Conservation (phyloP, 208 protist species). For the Trypanosoma lewisi region DNA sequence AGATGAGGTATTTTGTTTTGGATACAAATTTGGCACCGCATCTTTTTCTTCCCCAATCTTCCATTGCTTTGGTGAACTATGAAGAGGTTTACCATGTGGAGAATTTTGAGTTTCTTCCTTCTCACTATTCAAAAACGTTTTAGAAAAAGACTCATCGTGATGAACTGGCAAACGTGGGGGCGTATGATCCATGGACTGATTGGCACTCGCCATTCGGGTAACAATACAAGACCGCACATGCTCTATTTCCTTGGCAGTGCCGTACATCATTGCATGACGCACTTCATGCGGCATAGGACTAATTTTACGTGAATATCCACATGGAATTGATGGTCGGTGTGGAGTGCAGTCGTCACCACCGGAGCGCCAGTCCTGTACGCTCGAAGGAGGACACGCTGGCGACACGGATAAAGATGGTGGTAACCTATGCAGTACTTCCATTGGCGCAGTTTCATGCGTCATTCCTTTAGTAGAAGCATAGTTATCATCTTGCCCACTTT, state of each 20-base stretch:
- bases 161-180: not conserved
- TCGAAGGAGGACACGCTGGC: not conserved
- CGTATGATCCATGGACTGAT: not conserved
- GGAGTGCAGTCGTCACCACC: not conserved
- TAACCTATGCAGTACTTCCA: too few species aligned
- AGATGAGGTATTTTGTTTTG: not conserved
- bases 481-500: not conserved
- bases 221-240: not conserved
- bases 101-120: not conserved
- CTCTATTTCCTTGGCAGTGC: not conserved
- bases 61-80: not conserved
- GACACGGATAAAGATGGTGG: too few species aligned
- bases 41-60: not conserved
- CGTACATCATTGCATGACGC: not conserved
- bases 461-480: not conserved
- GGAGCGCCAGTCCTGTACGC: not conserved
- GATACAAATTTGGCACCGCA: not conserved
- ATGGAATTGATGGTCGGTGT: not conserved
- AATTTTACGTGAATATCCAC: slow-evolving; percentile 13
- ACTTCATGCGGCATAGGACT: slow-evolving; percentile 21
- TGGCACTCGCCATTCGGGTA: not conserved
- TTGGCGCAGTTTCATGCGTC: not conserved
- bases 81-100: not conserved
- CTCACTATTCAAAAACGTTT: not conserved
- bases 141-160: not conserved